These are phyloP conservation scores for Tremella fuciformis DNA, from an alignment of 768 basidiomycete species.

Conservation along the genomic window DNA sequence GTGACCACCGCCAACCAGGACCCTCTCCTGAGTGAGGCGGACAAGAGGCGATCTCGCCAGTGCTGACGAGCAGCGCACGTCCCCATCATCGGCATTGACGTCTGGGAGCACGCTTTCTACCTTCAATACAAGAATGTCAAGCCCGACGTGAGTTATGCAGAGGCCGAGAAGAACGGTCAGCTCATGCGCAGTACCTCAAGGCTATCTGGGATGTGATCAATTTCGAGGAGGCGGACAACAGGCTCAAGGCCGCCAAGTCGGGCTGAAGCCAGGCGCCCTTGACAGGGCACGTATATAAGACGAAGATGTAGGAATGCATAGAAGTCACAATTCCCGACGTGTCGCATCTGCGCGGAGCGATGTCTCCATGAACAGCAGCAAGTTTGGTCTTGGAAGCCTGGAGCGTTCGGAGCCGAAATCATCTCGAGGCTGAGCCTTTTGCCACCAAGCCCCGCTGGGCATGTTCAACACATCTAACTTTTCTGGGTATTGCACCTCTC, in stretches of 20 bases:
- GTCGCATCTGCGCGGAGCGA: no score
- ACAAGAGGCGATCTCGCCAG: background rate
- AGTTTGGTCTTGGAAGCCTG: no score
- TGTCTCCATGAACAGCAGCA: no score
- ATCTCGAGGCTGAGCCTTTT: background rate
- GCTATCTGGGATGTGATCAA: conserved; percentile 97
- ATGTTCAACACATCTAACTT: no score
- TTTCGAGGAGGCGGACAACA: conserved; percentile 84
- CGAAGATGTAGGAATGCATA: no score
- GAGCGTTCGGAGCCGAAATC: no score
- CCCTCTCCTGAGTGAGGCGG: conserved; percentile 62
- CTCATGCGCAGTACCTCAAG: conserved; percentile 69
- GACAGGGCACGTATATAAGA: no score
- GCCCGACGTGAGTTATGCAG: conserved; percentile 67
- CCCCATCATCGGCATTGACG: conserved; percentile 86
- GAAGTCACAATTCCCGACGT: no score
- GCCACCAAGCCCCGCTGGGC: background rate
- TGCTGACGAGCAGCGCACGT: conserved; percentile 59
- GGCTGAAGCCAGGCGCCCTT: background rate
- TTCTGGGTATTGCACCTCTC: background rate
- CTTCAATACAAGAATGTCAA: conserved; percentile 95
- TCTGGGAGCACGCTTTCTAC: conserved; percentile 95
- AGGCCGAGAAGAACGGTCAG: background rate
- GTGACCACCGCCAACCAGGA: conserved; percentile 96
- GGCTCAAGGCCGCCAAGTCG: conserved; percentile 54